Conservation (phyloP, 129 eudicot genomes). For the Rutidosis leptorrhynchoides region DNA sequence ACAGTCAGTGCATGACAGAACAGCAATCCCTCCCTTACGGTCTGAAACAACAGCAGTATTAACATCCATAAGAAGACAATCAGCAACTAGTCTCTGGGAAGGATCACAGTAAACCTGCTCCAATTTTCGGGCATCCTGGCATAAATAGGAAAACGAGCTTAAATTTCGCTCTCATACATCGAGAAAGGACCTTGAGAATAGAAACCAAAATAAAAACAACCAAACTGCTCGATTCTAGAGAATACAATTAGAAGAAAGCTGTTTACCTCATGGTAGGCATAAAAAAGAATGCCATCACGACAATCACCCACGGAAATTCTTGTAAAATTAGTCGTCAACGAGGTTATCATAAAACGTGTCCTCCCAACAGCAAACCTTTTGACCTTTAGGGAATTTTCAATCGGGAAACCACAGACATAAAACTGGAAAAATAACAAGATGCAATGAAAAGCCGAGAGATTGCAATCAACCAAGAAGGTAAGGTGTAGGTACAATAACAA, state of each 20-base stretch:
- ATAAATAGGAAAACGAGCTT: too few species aligned
- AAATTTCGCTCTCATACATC: too few species aligned
- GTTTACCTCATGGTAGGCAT: conserved; percentile 84
- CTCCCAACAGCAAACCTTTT: conserved; percentile 71
- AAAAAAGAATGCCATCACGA: conserved; percentile 95
- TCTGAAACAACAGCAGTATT: conserved; percentile 88
- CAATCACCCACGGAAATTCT: conserved; percentile 98
- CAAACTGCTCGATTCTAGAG: too few species aligned
- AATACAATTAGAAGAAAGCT: too few species aligned
- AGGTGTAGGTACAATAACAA: too few species aligned
- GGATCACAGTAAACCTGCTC: conserved; percentile 92
- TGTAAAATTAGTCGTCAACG: conserved; percentile 77
- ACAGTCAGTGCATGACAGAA: too few species aligned
- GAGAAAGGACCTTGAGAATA: too few species aligned
- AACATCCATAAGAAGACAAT: conserved; percentile 77
- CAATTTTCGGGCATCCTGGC: conserved; percentile 82
- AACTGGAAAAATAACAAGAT: conserved; percentile 79
- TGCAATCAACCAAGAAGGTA: too few species aligned
- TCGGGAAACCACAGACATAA: conserved; percentile 82
- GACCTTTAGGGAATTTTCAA: conserved; percentile 63
- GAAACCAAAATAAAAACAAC: too few species aligned
- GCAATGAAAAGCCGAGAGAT: too few species aligned
- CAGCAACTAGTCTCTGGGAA: conserved; percentile 87
- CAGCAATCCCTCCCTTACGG: conserved; percentile 82
- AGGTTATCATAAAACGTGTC: conserved; percentile 73